Evolutionary conservation across 1,139 yeast species (phyloP), one percentile per base, ranked within the genome.

Genomic region (Blastobotrys proliferans): DNA sequence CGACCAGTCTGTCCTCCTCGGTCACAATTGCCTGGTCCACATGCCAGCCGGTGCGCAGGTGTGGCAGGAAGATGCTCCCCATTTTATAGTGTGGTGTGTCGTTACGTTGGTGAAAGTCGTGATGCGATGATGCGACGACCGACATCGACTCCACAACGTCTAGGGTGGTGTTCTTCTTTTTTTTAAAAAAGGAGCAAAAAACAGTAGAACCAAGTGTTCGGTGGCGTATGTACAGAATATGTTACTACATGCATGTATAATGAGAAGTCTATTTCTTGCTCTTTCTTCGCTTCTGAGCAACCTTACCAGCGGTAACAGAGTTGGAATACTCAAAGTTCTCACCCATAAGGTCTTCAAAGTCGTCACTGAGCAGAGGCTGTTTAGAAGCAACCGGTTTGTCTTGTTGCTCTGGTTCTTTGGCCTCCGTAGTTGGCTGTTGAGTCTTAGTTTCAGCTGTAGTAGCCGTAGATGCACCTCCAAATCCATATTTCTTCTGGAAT

Each of bases 1-100:
- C 82, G 18, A 92, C 97, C 10, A 92, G 67, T 47, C 96, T 69
- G 43, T 87, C 96, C 50, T 85, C 94, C 57, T 92, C 98, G 14
- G 79, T 69, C 25, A 79, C 58, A 36, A 92, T 92, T 6, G 98
- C 96, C 60, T 92, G 97, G 65, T 94, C 99, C 21, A 92, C 98
- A 61, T 92, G 98, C 95, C 88, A 81, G n/a, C 96, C 98, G 0
- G 94, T 77, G 25, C 75, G 79, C 50, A 92, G 69, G 62, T 90
- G 95, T 9, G 96, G 95, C 43, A 90, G 70, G 57, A 90, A 85
- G 5, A 86, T 83, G 50, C 94, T 83, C 9, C 94, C 94, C 95
- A 86, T 86, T 6, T 24, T 24, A 24, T 24, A 24, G n/a, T n/a
- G n/a, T n/a, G n/a, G n/a, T n/a, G n/a, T n/a, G n/a, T n/a, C n/a